A percentile compares a stretch with the other conserved stretches of the same genome.
These are phyloP conservation scores for Pleurotus tuber-regium DNA, from an alignment of 768 basidiomycete genomes.

Conservation along the genomic window DNA sequence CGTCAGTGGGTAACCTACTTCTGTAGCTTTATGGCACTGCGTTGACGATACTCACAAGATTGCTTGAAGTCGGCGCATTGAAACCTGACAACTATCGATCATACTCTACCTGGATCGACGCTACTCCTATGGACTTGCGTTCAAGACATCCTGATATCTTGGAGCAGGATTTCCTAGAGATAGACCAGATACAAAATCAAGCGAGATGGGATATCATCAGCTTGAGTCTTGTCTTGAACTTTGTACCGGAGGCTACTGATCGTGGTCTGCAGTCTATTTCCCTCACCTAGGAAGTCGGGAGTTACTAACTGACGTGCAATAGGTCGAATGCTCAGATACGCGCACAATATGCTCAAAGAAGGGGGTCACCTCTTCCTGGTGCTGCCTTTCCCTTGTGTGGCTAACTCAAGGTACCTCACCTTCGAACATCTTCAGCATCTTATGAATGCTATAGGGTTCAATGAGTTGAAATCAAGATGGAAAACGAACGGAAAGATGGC, in stretches of 20 bases:
- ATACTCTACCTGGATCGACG: conserved; percentile 69
- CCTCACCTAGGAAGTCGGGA: neutral
- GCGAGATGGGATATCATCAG: conserved; percentile 77
- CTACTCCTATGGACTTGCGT: conserved; percentile 77
- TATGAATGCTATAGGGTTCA: conserved; percentile 66
- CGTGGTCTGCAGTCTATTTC: conserved; percentile 59
- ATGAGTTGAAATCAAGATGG: conserved; percentile 56
- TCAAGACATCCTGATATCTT: conserved; percentile 78
- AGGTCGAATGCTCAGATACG: conserved; percentile 73
- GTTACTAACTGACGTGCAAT: conserved; percentile 7
- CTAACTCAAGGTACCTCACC: conserved; percentile 82
- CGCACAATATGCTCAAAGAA: conserved; percentile 50
- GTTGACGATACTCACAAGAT: conserved; percentile 40
- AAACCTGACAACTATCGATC: conserved; percentile 76
- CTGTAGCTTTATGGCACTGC: neutral
- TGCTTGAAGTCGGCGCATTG: conserved; percentile 89
- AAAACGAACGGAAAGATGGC: conserved; percentile 77
- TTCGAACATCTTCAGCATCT: conserved; percentile 53
- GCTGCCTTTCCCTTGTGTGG: conserved; percentile 84
- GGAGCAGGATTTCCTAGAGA: conserved; percentile 83
- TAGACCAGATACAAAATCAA: conserved; percentile 49
- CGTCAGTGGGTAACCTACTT: conserved; percentile 33
- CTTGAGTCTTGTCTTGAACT: conserved; percentile 88
- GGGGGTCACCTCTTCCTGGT: conserved; percentile 69
- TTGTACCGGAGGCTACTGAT: conserved; percentile 70